Evolutionary conservation across 1,284 basidiomycete species (phyloP).

Genomic region (Malassezia restricta): DNA sequence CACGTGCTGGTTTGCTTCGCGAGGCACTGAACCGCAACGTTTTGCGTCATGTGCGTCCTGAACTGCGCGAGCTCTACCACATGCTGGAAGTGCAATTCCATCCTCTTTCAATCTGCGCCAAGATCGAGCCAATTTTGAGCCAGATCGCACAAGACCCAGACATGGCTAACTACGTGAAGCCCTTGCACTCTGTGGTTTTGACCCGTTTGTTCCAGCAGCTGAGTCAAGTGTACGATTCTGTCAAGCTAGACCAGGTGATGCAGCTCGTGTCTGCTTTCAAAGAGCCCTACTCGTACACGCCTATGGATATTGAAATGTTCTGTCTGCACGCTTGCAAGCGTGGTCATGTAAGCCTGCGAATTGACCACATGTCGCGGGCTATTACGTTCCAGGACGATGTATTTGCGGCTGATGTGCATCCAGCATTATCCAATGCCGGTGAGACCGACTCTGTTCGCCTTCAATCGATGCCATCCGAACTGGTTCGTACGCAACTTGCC

Average conservation of each 20-base stretch:
- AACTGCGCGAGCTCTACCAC: slow-evolving; percentile 71
- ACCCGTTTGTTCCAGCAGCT: slow-evolving; percentile 88
- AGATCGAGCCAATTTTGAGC: slow-evolving; percentile 69
- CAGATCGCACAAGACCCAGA: slow-evolving; percentile 36
- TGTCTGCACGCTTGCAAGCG: slow-evolving; percentile 80
- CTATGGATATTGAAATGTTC: slow-evolving; percentile 53
- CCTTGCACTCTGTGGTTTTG: slow-evolving; percentile 80
- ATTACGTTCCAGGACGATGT: slow-evolving; percentile 72
- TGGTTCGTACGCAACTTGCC: slow-evolving; percentile 44
- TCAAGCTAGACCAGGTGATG: slow-evolving; percentile 52
- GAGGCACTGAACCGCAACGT: slow-evolving; percentile 58
- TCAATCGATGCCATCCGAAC: slow-evolving; percentile 40
- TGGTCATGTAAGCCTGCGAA: slow-evolving; percentile 73
- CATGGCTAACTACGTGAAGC: slow-evolving; percentile 60
- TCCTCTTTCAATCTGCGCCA: slow-evolving; percentile 72
- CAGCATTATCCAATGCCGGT: slow-evolving; percentile 22
- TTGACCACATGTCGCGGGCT: slow-evolving; percentile 77
- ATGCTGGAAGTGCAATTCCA: slow-evolving; percentile 90
- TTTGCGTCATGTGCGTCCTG: slow-evolving; percentile 65
- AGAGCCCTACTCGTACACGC: slow-evolving; percentile 37
- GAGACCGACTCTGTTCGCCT: slow-evolving; percentile 37
- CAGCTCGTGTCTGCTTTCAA: slow-evolving; percentile 43
- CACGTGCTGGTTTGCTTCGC: slow-evolving; percentile 64
- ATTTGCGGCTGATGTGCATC: slow-evolving; percentile 39
- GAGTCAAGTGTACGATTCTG: slow-evolving; percentile 81